Base-by-base conservation (phyloP, 148 eudicot genomes). In the Suaeda aralocaspica region DNA sequence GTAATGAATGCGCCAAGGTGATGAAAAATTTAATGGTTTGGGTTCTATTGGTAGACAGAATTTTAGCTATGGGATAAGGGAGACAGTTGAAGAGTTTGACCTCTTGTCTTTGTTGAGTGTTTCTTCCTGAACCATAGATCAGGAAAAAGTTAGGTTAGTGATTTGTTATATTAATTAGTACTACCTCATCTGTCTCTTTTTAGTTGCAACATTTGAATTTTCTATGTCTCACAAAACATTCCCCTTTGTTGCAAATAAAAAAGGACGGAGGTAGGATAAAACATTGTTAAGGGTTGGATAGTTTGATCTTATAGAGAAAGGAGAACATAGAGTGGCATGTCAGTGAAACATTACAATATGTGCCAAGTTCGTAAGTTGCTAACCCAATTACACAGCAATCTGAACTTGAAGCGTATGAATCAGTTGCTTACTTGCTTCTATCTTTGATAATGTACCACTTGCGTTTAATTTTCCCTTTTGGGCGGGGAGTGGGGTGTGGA, bases 1-100 rank as follows among this genome's bases (percentile, higher is more conserved):
- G 99, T 69, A 91, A 87, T 73, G 84, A 81, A 72, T 94, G 99
- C 84, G 99, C 99, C 49, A 91, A 94, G 99, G 99, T 94, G 45
- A 62, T 81, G 74, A 57, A 56, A 29, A 19, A 65, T 29, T 51
- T 28, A 0, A 33, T 34, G 2, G 6, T 46, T 63, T 60, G 16
- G 19, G 9, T 24, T 14, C 58, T 66, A 24, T 29, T 36, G 48
- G 52, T 56, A 51, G 9, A 15, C 25, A 59, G n/a, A 19, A 0
- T 2, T 64, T 44, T 64, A 21, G 51, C 51, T 45, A 45, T 46
- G 14, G 41, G n/a, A 44, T 41, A 18, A 36, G 8, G 41, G 41
- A 36, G 41, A 36, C 41, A 36, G 41, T 36, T 4, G 41, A 36
- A 36, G 41, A 36, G 41, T 36, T 36, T 36, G 41, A 36, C 41